A percentile compares a stretch with the other conserved stretches of the same genome.
phyloP scores from a whole-genome alignment of 495 filamentous ascomycete species.

The Xylaria acuta region DNA sequence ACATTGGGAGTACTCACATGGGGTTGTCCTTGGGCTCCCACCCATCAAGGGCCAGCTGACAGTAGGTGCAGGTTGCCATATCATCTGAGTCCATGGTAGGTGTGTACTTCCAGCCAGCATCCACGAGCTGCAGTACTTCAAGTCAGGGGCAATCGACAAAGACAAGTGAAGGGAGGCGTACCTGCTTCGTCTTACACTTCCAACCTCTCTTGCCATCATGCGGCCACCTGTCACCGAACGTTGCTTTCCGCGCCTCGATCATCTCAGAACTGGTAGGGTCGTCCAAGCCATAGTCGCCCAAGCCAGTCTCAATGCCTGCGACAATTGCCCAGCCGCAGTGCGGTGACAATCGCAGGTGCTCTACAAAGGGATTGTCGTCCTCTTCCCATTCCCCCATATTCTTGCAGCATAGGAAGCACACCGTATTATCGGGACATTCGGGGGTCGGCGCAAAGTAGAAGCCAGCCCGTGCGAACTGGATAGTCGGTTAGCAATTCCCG shows the following conservation, averaged over 20 bases:
- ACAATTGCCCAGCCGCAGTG: conserved; percentile 89
- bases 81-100: conserved; percentile 81
- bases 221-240: conserved; percentile 82
- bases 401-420: conserved; percentile 83
- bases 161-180: conserved; percentile 43
- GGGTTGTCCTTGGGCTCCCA: conserved; percentile 94
- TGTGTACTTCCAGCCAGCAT: conserved; percentile 92
- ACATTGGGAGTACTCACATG: conserved; percentile 60
- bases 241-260: conserved; percentile 76
- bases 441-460: conserved; percentile 84
- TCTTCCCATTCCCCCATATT: conserved; percentile 88
- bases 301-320: conserved; percentile 68
- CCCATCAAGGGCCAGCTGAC: conserved; percentile 80
- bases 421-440: conserved; percentile 81
- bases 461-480: conserved; percentile 83
- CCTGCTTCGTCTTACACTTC: conserved; percentile 86
- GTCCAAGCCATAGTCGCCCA: conserved; percentile 68
- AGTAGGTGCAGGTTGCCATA: conserved; percentile 87
- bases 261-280: conserved; percentile 76
- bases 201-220: conserved; percentile 88
- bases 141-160: conserved; percentile 19
- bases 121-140: conserved; percentile 71
- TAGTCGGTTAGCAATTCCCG: conserved; percentile 1
- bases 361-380: conserved; percentile 76
- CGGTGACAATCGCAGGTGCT: conserved; percentile 82